These are phyloP conservation scores for Priceomyces melissophilus DNA, from an alignment of 805 yeast genomes.

Conservation along the genomic window DNA sequence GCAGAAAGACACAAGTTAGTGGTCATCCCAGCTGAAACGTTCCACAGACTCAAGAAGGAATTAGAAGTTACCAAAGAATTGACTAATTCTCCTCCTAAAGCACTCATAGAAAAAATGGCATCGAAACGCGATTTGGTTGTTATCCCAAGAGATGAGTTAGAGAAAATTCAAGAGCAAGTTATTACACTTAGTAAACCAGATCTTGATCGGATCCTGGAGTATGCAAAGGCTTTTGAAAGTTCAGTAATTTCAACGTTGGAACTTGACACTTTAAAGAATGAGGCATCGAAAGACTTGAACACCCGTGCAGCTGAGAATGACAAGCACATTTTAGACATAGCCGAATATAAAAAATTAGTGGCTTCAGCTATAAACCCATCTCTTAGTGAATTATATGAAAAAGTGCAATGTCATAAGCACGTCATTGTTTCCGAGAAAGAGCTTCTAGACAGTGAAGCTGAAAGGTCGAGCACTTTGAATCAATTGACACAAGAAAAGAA, in stretches of 20 bases:
- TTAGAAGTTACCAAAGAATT: constrained; percentile 1
- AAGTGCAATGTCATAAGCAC: constrained; percentile 15
- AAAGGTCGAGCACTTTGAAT: not conserved
- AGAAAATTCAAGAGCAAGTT: not conserved
- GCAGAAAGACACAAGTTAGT: constrained; percentile 17
- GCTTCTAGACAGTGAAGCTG: not conserved
- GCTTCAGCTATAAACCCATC: not conserved
- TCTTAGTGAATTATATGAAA: constrained; percentile 11
- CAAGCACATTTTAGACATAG: constrained; percentile 8
- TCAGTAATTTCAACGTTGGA: constrained; percentile 5
- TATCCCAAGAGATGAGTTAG: constrained; percentile 10
- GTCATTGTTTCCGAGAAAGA: constrained; percentile 11
- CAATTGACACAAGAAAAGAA: not conserved
- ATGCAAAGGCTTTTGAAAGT: constrained; percentile 3
- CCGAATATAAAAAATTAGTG: constrained; percentile 1
- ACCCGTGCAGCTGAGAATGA: constrained; percentile 6
- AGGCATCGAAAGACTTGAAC: not conserved
- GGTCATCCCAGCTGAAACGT: constrained; percentile 15
- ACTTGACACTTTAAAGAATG: constrained; percentile 3
- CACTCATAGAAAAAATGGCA: constrained; percentile 16
- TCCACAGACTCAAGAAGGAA: constrained; percentile 7
- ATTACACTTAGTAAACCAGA: not conserved
- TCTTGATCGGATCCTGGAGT: constrained; percentile 1
- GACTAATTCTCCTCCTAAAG: not conserved
- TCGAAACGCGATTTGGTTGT: constrained; percentile 11